Evolutionary conservation across 768 basidiomycete genomes (phyloP), one percentile per base, ranked within the genome.

Genomic region (Lactarius sp.): DNA sequence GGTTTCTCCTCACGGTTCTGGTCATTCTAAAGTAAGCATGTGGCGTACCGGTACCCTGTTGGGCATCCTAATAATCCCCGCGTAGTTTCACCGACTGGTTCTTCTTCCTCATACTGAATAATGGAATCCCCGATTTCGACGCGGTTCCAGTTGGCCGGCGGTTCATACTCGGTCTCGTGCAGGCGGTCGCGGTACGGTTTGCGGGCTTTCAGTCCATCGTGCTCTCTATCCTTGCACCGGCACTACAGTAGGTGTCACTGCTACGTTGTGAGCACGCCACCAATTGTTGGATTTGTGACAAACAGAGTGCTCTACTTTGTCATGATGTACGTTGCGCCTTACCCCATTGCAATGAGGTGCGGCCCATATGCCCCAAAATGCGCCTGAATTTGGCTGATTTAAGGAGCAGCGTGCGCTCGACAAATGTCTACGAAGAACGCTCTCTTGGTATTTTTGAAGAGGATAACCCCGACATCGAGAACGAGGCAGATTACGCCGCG

Each of bases 61-160:
- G 16, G 0, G 41, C 14, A 33, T 13, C 41, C 42, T 20, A 12
- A 44, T 18, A 1, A 37, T 27, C 4, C 18, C 37, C 13, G 10
- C 36, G 1, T 62, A 94, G 92, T 39, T 69, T 79, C 63, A 86
- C 86, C 36, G 94, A 98, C 76, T 98, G 91, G 87, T 81, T 94
- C 64, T 89, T 82, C 74, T 96, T 98, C 77, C 75, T 96, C 70
- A 81, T 96, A 2, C 78, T 97, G 44, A 92, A 98, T 70, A 87
- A 97, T 53, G 87, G 91, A 12, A 94, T 85, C 61, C 78, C 85
- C 2, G 81, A 75, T 3, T 84, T 94, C 41, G 80, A 83, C n/a
- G 74, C 76, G 0, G 84, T 98, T 39, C 87, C 94, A 0, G 65
- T 87, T 1, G 86, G 87, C 2, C 78, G 81, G 34, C 79, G 93